These are phyloP conservation scores for Gillenia trifoliata DNA, from an alignment of 306 rosid species.

Conservation along the genomic window DNA sequence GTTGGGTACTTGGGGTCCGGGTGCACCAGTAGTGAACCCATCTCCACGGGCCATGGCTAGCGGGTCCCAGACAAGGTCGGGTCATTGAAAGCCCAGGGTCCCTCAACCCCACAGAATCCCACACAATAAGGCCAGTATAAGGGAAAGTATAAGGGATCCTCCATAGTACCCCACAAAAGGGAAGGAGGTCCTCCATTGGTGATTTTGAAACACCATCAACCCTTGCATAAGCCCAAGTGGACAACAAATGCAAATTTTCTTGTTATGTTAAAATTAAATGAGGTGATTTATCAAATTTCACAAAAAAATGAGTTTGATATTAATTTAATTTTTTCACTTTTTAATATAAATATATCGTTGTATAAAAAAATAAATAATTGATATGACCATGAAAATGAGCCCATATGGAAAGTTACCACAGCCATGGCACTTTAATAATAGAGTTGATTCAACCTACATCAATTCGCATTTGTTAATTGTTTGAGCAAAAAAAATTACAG, in stretches of 20 bases:
- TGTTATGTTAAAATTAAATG: neutral
- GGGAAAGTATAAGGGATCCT: neutral
- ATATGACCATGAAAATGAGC: neutral
- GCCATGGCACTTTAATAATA: neutral
- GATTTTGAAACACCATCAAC: neutral
- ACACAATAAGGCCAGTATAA: neutral
- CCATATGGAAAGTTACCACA: neutral
- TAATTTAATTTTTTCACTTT: no score
- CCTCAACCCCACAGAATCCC: neutral
- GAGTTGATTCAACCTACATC: neutral
- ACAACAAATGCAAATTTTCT: neutral
- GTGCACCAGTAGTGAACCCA: neutral
- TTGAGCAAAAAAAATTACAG: no score
- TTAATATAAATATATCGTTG: no score
- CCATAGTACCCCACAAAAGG: neutral
- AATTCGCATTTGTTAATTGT: neutral
- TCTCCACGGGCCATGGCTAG: neutral
- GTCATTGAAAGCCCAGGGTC: neutral
- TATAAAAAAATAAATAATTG: neutral
- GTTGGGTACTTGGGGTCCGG: neutral
- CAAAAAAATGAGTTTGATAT: no score
- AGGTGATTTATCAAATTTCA: no score
- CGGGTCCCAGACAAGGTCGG: neutral
- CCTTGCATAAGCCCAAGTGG: neutral
- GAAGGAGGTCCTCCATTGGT: neutral